Conservation (phyloP, 371 early-diverging fungal genomes). For the Haplosporangium sp. region DNA sequence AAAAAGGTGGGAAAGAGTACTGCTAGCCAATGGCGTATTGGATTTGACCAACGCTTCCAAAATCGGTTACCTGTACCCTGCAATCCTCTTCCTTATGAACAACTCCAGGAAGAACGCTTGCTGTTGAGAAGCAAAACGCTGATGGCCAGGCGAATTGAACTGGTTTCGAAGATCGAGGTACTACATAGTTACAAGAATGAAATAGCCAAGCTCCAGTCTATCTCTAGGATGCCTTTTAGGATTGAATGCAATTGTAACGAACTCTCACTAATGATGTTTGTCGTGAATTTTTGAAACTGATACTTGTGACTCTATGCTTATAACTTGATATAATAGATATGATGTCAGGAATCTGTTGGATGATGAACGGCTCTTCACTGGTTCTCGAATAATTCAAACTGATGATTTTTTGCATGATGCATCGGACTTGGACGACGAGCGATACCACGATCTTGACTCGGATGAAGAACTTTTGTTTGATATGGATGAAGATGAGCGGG, state of each 20-base stretch:
- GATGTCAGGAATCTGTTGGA: constrained; percentile 53
- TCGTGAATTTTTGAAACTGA: not conserved
- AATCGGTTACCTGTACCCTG: not conserved
- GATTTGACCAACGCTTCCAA: not conserved
- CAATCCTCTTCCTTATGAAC: not conserved
- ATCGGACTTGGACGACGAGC: constrained; percentile 27
- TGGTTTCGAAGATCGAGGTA: constrained; percentile 14
- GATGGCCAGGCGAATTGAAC: not conserved
- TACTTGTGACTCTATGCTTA: not conserved
- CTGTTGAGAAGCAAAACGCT: not conserved
- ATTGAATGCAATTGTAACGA: not conserved
- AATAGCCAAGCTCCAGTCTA: not conserved
- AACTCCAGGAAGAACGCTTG: not conserved
- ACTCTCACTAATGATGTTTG: not conserved
- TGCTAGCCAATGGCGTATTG: not conserved
- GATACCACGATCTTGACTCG: constrained; percentile 60
- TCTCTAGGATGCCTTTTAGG: not conserved
- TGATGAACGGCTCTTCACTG: constrained; percentile 30
- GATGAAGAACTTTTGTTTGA: constrained; percentile 63
- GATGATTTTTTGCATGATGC: constrained; percentile 12
- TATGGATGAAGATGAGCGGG: constrained; percentile 63
- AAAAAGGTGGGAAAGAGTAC: not conserved
- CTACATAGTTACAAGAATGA: not conserved
- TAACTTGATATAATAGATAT: constrained; percentile 23
- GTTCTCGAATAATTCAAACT: constrained; percentile 11